Conservation (phyloP, 2,329 filamentous ascomycete genomes). For the Ceratocystiopsis sp. region DNA sequence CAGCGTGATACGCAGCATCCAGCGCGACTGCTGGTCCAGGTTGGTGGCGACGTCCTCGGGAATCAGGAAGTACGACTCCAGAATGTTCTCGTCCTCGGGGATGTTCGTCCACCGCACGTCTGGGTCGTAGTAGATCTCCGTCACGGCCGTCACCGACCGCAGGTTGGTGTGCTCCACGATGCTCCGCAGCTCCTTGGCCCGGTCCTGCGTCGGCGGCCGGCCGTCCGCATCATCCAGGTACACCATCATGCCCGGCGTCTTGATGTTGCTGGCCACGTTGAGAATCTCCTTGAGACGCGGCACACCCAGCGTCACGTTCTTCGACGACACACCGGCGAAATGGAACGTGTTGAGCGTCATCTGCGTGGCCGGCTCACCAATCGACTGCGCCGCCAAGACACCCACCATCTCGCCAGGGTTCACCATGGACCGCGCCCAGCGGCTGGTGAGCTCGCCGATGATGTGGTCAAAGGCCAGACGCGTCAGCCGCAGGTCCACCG, state of each 20-base stretch:
- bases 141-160: constrained; percentile 75
- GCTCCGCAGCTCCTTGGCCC: constrained; percentile 73
- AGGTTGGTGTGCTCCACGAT: constrained; percentile 88
- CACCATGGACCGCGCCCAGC: constrained; percentile 73
- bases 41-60: constrained; percentile 53
- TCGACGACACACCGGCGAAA: constrained; percentile 98
- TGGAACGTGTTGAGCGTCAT: constrained; percentile 99
- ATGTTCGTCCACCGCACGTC: constrained; percentile 76
- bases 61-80: constrained; percentile 92
- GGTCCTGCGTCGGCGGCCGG: constrained; percentile 44
- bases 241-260: constrained; percentile 93
- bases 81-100: constrained; percentile 76
- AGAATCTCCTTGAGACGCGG: constrained; percentile 98
- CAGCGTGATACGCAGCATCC: constrained; percentile 84
- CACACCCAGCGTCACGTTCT: constrained; percentile 97
- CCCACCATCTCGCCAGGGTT: constrained; percentile 97
- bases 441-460: constrained; percentile 73
- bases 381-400: constrained; percentile 92
- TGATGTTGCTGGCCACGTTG: constrained; percentile 94
- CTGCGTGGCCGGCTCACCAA: constrained; percentile 95
- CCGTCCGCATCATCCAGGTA: constrained; percentile 50
- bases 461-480: constrained; percentile 88
- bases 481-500: constrained; percentile 70
- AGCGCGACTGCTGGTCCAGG: constrained; percentile 68
- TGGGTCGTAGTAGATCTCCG: constrained; percentile 96